Conservation (phyloP, 2,329 filamentous ascomycete genomes). For the Fusarium sp. region DNA sequence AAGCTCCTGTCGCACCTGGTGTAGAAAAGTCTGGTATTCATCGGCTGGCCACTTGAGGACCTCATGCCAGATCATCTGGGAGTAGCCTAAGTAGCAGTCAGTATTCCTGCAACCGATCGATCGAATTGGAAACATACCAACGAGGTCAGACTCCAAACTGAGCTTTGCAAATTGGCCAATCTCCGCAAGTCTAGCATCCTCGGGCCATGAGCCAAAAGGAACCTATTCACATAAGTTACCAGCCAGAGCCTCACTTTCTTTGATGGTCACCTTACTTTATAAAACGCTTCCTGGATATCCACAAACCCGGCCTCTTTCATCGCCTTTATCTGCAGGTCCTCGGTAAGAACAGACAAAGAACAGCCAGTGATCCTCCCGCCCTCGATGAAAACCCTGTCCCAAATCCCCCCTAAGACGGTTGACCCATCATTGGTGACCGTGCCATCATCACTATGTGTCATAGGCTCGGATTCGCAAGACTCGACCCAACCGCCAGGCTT, state of each 20-base stretch:
- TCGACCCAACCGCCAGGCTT: slow-evolving; percentile 30
- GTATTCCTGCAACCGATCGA: not conserved
- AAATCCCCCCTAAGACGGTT: slow-evolving; percentile 11
- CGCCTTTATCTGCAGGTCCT: slow-evolving; percentile 20
- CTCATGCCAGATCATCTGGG: slow-evolving; percentile 23
- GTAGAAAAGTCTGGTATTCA: slow-evolving; percentile 20
- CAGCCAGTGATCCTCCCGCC: slow-evolving; percentile 10
- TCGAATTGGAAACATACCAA: not conserved
- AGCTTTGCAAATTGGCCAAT: slow-evolving; percentile 26
- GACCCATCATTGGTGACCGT: slow-evolving; percentile 11
- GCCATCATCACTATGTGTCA: slow-evolving; percentile 19
- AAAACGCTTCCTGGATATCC: slow-evolving; percentile 12
- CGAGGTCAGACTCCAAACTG: slow-evolving; percentile 25
- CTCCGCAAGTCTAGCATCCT: slow-evolving; percentile 12
- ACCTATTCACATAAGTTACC: not conserved
- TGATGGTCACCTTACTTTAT: not conserved
- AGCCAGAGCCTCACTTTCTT: not conserved
- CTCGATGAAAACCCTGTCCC: slow-evolving; percentile 18
- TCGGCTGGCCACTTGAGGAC: slow-evolving; percentile 24
- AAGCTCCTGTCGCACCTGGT: slow-evolving; percentile 21
- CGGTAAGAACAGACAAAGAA: slow-evolving; percentile 7
- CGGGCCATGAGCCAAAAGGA: slow-evolving; percentile 20
- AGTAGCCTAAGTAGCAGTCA: slow-evolving; percentile 7
- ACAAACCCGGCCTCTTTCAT: slow-evolving; percentile 26
- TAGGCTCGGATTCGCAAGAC: slow-evolving; percentile 15